Conservation (phyloP, 106 monocot species). For the Dendrobium catenatum region DNA sequence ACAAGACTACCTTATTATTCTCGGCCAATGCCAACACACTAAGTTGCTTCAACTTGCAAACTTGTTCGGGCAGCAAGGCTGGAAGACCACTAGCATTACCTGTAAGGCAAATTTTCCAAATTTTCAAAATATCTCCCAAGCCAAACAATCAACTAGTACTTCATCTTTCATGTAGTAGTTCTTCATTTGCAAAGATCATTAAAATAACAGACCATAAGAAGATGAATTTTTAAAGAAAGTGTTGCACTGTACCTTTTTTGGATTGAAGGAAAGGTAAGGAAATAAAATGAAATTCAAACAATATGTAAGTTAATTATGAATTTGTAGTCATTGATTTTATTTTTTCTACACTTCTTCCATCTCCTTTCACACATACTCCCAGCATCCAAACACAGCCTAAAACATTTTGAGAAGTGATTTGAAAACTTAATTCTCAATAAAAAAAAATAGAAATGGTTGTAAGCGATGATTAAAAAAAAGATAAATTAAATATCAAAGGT, state of each 20-base stretch:
- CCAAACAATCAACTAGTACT: background rate
- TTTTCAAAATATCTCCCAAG: background rate
- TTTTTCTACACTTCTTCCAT: background rate
- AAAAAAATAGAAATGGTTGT: background rate
- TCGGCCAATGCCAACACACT: constrained; percentile 85
- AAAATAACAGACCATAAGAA: background rate
- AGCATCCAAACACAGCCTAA: background rate
- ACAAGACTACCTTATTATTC: constrained; percentile 60
- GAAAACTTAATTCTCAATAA: background rate
- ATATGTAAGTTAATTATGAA: background rate
- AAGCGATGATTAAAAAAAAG: background rate
- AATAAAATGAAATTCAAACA: background rate
- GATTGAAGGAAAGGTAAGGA: background rate
- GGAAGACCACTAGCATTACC: constrained; percentile 58
- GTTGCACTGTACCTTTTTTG: no score
- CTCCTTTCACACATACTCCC: background rate
- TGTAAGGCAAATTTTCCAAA: constrained; percentile 6
- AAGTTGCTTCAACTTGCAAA: constrained; percentile 85
- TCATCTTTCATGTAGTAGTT: background rate
- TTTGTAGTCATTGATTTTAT: background rate
- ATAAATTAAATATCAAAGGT: background rate
- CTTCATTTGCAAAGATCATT: background rate
- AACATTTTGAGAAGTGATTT: background rate
- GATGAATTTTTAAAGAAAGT: background rate
- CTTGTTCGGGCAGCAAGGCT: constrained; percentile 57